Percentiles rank a stretch among this genome's conserved stretches.
Evolutionary conservation across 1,139 yeast species (phyloP).

Genomic region (Geotrichum fermentans): DNA sequence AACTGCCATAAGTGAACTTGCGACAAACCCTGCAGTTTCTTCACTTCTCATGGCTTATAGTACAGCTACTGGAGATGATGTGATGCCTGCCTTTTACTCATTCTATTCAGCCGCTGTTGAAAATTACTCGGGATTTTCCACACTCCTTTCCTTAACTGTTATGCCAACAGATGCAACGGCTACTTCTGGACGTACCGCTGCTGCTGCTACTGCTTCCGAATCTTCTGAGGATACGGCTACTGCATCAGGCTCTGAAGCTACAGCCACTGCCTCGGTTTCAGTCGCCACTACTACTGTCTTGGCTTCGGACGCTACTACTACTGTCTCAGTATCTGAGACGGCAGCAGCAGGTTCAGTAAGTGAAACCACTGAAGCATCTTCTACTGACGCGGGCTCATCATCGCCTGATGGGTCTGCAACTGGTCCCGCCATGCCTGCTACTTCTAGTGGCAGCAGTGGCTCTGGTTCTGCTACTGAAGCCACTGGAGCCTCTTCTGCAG

Average conservation of each 20-base stretch:
- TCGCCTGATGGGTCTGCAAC: constrained; percentile 1
- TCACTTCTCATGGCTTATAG: constrained; percentile 15
- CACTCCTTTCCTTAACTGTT: constrained; percentile 10
- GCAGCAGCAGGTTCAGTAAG: no score
- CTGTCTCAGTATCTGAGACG: no score
- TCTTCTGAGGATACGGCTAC: background rate
- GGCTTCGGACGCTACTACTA: no score
- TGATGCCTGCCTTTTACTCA: constrained; percentile 17
- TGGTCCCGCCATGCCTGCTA: constrained; percentile 1
- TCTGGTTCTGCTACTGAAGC: constrained; percentile 6
- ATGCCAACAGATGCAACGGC: constrained; percentile 9
- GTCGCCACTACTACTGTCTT: constrained; percentile 6
- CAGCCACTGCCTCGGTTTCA: constrained; percentile 6
- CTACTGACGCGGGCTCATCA: background rate
- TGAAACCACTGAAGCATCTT: no score
- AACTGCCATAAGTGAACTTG: constrained; percentile 11
- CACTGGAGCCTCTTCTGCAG: constrained; percentile 2
- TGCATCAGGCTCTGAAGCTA: background rate
- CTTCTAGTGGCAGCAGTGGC: no score
- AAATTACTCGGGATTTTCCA: constrained; percentile 14
- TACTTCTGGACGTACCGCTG: background rate
- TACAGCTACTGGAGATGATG: constrained; percentile 19
- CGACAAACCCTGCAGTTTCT: constrained; percentile 14
- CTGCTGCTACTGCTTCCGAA: constrained; percentile 13
- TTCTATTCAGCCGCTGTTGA: constrained; percentile 16